Percentiles rank a stretch among this genome's conserved stretches.
Evolutionary conservation across 192 early-diverging fungal genomes (phyloP).

Genomic region (Blastocladiella britannica): DNA sequence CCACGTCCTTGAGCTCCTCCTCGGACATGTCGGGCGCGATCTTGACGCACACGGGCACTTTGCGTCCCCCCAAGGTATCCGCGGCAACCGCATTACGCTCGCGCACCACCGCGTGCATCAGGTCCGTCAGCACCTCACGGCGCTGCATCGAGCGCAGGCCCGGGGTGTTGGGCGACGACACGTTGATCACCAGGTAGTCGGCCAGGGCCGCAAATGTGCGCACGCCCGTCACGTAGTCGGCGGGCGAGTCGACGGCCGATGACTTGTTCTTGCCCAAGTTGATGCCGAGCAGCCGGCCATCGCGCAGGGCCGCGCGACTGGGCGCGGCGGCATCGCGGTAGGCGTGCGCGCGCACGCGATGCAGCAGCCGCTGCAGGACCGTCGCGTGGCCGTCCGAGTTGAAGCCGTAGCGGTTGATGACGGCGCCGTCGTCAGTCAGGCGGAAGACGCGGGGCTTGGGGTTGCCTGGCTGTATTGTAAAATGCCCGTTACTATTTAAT

Average conservation of each 20-base stretch:
- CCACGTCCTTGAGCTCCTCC: conserved; percentile 57
- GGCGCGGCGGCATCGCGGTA: conserved; percentile 1
- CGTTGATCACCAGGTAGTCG: conserved; percentile 77
- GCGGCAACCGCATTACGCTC: conserved; percentile 2
- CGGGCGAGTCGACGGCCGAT: conserved; percentile 36
- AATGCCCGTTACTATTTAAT: neutral
- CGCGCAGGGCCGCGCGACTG: conserved; percentile 32
- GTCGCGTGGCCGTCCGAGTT: conserved; percentile 55
- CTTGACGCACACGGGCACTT: conserved; percentile 56
- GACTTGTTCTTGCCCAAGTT: conserved; percentile 81
- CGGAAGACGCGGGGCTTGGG: conserved; percentile 69
- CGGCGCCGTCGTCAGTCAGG: conserved; percentile 41
- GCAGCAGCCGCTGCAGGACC: conserved; percentile 36
- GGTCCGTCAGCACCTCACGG: conserved; percentile 41
- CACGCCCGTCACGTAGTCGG: conserved; percentile 68
- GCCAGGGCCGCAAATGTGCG: conserved; percentile 49
- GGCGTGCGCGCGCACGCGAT: conserved; percentile 2
- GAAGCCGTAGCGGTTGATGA: conserved; percentile 81
- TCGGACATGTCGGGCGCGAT: conserved; percentile 66
- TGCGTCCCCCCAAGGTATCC: conserved; percentile 1
- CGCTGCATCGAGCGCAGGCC: conserved; percentile 53
- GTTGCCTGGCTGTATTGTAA: conserved; percentile 44
- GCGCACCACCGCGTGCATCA: conserved; percentile 42
- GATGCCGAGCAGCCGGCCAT: conserved; percentile 47
- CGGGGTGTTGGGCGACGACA: conserved; percentile 72